Evolutionary conservation across 2,329 filamentous ascomycete genomes (phyloP), one percentile per base, ranked within the genome.

Genomic region (Cladosporium austrohemisphaericum): DNA sequence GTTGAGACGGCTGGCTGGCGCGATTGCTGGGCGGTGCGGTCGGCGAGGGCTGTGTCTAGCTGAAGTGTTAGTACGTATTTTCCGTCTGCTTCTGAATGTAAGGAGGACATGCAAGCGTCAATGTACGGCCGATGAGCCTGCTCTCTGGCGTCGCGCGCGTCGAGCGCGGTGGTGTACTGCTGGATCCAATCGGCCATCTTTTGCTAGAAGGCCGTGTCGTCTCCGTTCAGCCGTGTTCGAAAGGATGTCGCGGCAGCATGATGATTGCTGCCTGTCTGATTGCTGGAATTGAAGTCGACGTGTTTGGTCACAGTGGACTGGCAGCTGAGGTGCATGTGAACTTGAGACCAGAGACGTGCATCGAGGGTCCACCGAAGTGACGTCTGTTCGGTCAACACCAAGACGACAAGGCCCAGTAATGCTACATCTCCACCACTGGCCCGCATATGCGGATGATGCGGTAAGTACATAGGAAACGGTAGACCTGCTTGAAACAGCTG

Each of bases 161-260:
- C 78, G 57, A 97, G 76, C 56, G 85, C 85, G 54, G 80, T 75
- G 54, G 88, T 76, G 68, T 95, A 96, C 62, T 94, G 86, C 57
- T 87, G 83, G 62, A 84, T 80, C 87, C 91, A 94, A 73, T 79
- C 80, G 55, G 81, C 76, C 79, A 83, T 82, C 65, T 64, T 57
- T 35, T 47, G 18, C 44, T 19, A 9, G 10, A 29, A 13, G 41
- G 25, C 33, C 23, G 25, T 31, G 5, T 22, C 14, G 14, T 9
- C 14, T 14, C 23, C 25, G 25, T 37, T 47, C 44, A 47, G 11
- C 44, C 44, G 33, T 38, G 18, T 47, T 38, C 44, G 11, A 19
- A 11, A 22, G 11, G 22, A 26, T 6, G n/a, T 5, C 28, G 14
- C n/a, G n/a, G n/a, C 5, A 36, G 41, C 41, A 45, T 45, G 25